Conservation (phyloP, 805 yeast genomes). For the Cyberlindnera maclurae region DNA sequence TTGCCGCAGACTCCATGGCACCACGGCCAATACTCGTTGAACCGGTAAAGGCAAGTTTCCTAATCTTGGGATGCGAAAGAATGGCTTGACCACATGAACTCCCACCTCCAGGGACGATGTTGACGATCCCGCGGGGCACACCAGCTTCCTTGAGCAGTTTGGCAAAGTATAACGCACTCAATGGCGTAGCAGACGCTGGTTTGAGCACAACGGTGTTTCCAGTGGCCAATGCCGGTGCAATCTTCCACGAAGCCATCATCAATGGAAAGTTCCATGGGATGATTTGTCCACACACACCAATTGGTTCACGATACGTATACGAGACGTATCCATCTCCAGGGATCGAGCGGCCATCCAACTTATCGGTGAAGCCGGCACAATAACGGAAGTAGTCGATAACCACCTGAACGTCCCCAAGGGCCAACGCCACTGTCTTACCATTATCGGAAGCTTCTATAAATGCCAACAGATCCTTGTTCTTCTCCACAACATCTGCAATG, state of each 20-base stretch:
- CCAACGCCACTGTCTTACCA: slow-evolving; percentile 64
- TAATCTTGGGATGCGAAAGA: slow-evolving; percentile 58
- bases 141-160: slow-evolving; percentile 60
- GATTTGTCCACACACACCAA: slow-evolving; percentile 79
- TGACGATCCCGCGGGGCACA: slow-evolving; percentile 68
- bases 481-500: slow-evolving; percentile 65
- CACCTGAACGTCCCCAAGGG: slow-evolving; percentile 63
- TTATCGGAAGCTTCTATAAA: slow-evolving; percentile 68
- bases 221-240: slow-evolving; percentile 72
- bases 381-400: slow-evolving; percentile 60
- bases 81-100: slow-evolving; percentile 66
- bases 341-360: slow-evolving; percentile 55
- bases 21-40: slow-evolving; percentile 70
- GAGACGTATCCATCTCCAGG: slow-evolving; percentile 58
- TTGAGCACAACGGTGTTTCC: slow-evolving; percentile 70
- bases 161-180: slow-evolving; percentile 61
- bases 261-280: slow-evolving; percentile 85
- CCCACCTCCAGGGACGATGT: slow-evolving; percentile 72
- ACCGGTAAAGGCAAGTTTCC: slow-evolving; percentile 78
- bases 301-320: slow-evolving; percentile 65
- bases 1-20: slow-evolving; percentile 64
- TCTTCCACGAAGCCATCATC: slow-evolving; percentile 73
- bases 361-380: slow-evolving; percentile 70
- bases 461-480: slow-evolving; percentile 54
- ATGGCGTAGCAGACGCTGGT: slow-evolving; percentile 74